These are phyloP conservation scores for Euphorbia tirucalli DNA, from an alignment of 345 rosid species.

Conservation along the genomic window DNA sequence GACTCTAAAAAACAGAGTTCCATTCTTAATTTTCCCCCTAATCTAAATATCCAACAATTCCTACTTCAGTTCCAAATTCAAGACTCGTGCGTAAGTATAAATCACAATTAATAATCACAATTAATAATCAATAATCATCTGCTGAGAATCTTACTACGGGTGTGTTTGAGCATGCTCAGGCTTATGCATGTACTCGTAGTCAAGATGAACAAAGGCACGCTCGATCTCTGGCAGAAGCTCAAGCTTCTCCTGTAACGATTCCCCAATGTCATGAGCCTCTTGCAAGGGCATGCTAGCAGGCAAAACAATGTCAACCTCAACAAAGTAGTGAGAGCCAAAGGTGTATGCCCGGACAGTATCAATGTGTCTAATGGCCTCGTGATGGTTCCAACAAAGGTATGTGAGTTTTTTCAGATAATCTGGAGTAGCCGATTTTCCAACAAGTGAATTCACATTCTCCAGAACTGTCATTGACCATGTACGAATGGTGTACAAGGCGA, in stretches of 20 bases:
- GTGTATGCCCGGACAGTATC: slow-evolving; percentile 97
- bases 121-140: background rate
- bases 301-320: slow-evolving; percentile 92
- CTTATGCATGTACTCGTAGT: slow-evolving; percentile 88
- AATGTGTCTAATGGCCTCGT: slow-evolving; percentile 76
- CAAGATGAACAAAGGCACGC: slow-evolving; percentile 96
- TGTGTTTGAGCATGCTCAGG: slow-evolving; percentile 76
- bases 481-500: slow-evolving; percentile 91
- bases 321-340: slow-evolving; percentile 97
- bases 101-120: background rate
- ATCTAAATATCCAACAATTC: background rate
- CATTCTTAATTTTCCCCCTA: background rate
- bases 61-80: background rate
- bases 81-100: too few relatives aligned
- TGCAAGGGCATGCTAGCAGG: slow-evolving; percentile 86
- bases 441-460: slow-evolving; percentile 91
- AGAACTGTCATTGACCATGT: slow-evolving; percentile 97
- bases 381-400: slow-evolving; percentile 97
- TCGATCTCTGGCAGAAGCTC: slow-evolving; percentile 85
- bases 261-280: slow-evolving; percentile 94
- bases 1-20: background rate
- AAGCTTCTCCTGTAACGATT: slow-evolving; percentile 84
- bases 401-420: slow-evolving; percentile 88
- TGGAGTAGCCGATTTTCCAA: slow-evolving; percentile 85
- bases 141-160: background rate